Percentiles rank a stretch among this genome's conserved stretches.
These are phyloP conservation scores for Xanthoconium purpureum DNA, from an alignment of 768 basidiomycete species.

Conservation along the genomic window DNA sequence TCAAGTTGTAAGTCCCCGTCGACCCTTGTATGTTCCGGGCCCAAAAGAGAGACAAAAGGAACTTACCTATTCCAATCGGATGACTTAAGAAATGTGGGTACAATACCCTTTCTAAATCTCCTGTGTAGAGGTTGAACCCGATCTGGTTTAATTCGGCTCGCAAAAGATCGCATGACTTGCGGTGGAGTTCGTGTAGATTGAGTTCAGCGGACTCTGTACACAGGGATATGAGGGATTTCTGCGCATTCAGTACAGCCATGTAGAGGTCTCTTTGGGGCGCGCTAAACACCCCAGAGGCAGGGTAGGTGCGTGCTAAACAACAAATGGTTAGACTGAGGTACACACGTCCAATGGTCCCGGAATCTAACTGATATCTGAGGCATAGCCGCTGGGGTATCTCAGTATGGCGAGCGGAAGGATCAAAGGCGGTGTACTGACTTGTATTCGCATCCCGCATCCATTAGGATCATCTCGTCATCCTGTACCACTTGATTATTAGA, in stretches of 20 bases:
- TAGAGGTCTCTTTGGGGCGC: conserved; percentile 83
- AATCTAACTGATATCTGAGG: conserved; percentile 84
- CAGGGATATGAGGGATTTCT: conserved; percentile 60
- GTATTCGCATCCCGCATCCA: conserved; percentile 93
- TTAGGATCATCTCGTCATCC: conserved; percentile 71
- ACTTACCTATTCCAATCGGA: conserved; percentile 83
- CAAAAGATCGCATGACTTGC: conserved; percentile 63
- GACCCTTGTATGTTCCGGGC: background rate
- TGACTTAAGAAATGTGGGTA: conserved; percentile 95
- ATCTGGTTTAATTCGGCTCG: conserved; percentile 71
- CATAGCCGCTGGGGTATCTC: conserved; percentile 65
- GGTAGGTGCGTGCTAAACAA: conserved; percentile 76
- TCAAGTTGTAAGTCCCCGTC: conserved; percentile 8
- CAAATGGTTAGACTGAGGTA: conserved; percentile 3
- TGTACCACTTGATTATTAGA: conserved; percentile 78
- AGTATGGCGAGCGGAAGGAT: background rate
- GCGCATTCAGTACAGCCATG: conserved; percentile 66
- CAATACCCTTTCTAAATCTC: conserved; percentile 64
- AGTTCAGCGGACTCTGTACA: conserved; percentile 58
- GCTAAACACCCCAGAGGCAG: conserved; percentile 78
- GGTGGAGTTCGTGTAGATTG: conserved; percentile 75
- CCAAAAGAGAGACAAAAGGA: background rate
- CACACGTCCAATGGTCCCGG: background rate
- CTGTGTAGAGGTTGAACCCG: conserved; percentile 38
- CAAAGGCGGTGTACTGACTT: conserved; percentile 48